Evolutionary conservation across 495 filamentous ascomycete genomes (phyloP), one percentile per base, ranked within the genome.

Genomic region (Neurospora sp.): DNA sequence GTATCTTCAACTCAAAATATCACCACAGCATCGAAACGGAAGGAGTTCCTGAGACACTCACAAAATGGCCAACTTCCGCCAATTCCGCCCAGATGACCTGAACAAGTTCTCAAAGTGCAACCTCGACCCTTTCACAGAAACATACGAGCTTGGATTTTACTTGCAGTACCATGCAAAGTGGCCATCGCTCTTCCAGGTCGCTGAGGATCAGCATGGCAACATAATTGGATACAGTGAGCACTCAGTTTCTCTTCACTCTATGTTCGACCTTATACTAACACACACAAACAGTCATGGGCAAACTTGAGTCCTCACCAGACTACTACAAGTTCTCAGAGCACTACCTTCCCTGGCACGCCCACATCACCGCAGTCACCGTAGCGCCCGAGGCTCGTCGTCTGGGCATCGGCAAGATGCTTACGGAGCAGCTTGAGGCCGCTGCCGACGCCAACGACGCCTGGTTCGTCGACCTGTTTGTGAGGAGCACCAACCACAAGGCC

Each of bases 271-370:
- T 27, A 39, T 31, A 31, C 70, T 72, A 22, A 72, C 72, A 11
- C 31, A 38, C 20, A n/a, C 59, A 18, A 18, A 42, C 73, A 97
- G 96, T 99, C 76, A 95, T 98, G 88, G 96, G 94, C 74, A 99
- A 99, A 83, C 85, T 96, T 70, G 96, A 98, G 84, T 90, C 93
- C 76, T 94, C 94, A 41, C 94, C 93, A 35, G 83, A 88, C 22
- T 88, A 88, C 71, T 87, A 90, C 80, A 82, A 87, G 69, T 88
- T 89, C 77, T 93, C 91, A 70, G 87, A 91, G 75, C 93, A 96
- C 83, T 97, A 95, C 82, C 91, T 95, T 22, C 94, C 96, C 35
- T 98, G 93, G 92, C 96, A 98, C 82, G 96, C 94, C 39, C 96
- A 99, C 83, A 97, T 99, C 82, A 99, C 96, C 20, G 94, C 94